A percentile compares a stretch with the other conserved stretches of the same genome.
phyloP scores from a whole-genome alignment of 2,329 filamentous ascomycete genomes.

The Aspergillus texensis region DNA sequence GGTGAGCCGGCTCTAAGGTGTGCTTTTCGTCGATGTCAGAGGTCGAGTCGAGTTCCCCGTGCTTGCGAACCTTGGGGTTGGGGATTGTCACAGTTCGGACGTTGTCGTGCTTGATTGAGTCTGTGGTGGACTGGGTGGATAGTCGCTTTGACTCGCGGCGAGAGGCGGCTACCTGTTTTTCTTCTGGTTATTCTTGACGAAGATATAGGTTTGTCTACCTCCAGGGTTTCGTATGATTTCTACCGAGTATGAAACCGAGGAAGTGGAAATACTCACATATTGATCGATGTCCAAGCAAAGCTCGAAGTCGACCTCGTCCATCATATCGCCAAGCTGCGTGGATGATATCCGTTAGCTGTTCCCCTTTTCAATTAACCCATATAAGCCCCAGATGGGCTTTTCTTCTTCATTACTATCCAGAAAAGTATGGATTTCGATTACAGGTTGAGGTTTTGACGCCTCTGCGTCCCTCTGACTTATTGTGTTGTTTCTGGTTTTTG shows the following conservation, averaged over 20 bases:
- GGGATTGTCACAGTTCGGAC: background rate
- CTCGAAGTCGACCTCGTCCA: constrained; percentile 25
- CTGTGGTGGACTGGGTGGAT: background rate
- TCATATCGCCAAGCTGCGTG: constrained; percentile 10
- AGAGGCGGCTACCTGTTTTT: background rate
- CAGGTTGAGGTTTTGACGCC: background rate
- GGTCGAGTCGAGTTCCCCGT: background rate
- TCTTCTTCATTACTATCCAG: background rate
- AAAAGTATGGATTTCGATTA: background rate
- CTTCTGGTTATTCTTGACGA: background rate
- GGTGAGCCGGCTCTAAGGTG: background rate
- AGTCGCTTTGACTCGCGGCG: background rate
- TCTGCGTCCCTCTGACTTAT: background rate
- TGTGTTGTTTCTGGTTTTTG: background rate
- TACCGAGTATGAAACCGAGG: background rate
- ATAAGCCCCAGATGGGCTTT: no score
- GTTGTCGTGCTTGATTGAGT: background rate
- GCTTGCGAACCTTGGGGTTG: background rate
- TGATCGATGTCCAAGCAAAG: constrained; percentile 21
- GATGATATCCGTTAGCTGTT: background rate
- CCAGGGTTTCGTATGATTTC: background rate
- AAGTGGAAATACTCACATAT: constrained; percentile 13
- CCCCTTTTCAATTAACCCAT: background rate
- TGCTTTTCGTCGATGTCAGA: no score
- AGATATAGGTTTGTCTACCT: background rate